Evolutionary conservation across 805 yeast species (phyloP).

Genomic region (Candida sakaeoensis): DNA sequence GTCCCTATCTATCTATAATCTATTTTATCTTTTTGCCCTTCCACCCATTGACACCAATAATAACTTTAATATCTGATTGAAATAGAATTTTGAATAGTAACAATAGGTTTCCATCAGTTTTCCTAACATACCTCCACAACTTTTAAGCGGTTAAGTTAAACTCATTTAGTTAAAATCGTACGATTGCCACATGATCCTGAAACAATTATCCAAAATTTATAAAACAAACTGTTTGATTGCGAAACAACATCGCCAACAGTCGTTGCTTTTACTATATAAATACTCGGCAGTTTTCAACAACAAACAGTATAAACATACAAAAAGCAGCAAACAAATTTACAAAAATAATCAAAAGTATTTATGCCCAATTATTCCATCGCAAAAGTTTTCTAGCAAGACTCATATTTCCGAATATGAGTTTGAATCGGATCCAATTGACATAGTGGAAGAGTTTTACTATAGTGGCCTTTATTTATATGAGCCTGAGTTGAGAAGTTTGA

Average conservation of each 20-base stretch:
- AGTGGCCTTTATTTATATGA: constrained; percentile 11
- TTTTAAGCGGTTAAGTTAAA: too few relatives aligned
- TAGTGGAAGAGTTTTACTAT: not conserved
- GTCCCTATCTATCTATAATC: not conserved
- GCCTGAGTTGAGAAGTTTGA: constrained; percentile 19
- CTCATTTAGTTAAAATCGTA: too few relatives aligned
- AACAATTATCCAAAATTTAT: not conserved
- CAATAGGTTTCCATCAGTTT: too few relatives aligned
- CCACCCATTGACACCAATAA: too few relatives aligned
- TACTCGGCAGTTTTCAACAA: not conserved
- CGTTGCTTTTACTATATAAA: not conserved
- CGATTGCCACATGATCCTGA: not conserved
- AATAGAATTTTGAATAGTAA: too few relatives aligned
- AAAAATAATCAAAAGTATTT: not conserved
- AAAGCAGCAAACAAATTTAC: too few relatives aligned
- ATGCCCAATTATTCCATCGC: not conserved
- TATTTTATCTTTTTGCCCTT: not conserved
- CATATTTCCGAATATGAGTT: not conserved
- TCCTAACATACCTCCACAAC: too few relatives aligned
- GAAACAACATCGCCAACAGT: not conserved
- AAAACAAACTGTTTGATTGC: not conserved
- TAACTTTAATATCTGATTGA: too few relatives aligned
- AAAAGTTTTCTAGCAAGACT: not conserved
- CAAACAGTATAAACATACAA: not conserved
- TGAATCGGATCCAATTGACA: not conserved